Evolutionary conservation across 2,329 filamentous ascomycete genomes (phyloP).

Genomic region (Alternaria sp.): DNA sequence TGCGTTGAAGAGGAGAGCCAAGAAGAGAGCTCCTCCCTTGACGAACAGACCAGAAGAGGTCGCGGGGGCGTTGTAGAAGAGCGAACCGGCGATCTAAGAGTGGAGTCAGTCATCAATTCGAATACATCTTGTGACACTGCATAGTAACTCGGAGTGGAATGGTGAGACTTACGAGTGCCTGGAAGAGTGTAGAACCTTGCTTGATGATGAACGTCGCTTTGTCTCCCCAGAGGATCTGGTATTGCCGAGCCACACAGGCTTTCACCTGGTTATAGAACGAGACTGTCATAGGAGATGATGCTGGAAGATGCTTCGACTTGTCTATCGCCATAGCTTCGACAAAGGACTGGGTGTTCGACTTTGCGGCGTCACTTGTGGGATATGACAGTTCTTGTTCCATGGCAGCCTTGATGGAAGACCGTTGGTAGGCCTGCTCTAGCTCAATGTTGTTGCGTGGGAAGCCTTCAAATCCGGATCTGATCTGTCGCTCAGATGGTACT

Average conservation of each 20-base stretch:
- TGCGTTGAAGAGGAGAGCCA: conserved; percentile 67
- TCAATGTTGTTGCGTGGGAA: conserved; percentile 54
- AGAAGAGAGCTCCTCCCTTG: conserved; percentile 69
- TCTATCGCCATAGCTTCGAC: conserved; percentile 59
- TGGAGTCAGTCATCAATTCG: neutral
- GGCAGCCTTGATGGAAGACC: conserved; percentile 54
- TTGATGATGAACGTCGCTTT: conserved; percentile 69
- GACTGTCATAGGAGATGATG: conserved; percentile 60
- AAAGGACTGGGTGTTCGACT: conserved; percentile 56
- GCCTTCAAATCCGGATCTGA: conserved; percentile 49
- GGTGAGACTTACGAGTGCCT: conserved; percentile 51
- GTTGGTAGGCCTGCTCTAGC: conserved; percentile 56
- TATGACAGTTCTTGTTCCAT: conserved; percentile 66
- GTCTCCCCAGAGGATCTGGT: conserved; percentile 70
- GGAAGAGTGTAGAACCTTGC: conserved; percentile 62
- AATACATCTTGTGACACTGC: neutral
- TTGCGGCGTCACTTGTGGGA: conserved; percentile 56
- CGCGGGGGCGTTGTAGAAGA: conserved; percentile 69
- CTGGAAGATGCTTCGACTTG: conserved; percentile 61
- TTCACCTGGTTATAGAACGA: conserved; percentile 55
- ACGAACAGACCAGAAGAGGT: conserved; percentile 67
- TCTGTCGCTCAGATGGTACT: conserved; percentile 51
- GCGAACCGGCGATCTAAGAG: conserved; percentile 64
- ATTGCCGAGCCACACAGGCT: conserved; percentile 65
- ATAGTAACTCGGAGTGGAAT: neutral